Base-by-base conservation (phyloP, 1,139 yeast species). In the Pichia cactophila region DNA sequence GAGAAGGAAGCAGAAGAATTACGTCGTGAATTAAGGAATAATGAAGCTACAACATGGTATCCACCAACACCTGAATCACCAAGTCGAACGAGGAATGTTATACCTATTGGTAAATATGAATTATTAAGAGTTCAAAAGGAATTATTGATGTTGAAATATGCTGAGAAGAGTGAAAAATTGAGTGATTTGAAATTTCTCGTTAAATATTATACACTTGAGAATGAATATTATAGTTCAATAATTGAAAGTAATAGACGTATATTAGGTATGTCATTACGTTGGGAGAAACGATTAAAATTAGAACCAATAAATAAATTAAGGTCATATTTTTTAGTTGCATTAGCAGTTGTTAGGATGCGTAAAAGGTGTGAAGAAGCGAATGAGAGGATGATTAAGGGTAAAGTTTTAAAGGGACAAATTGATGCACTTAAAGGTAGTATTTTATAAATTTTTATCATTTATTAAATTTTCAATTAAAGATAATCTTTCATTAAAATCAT, bases 171-270 rank as follows among this genome's bases (percentile, higher is more conserved):
- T 36, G 58, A 58, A 50, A 64, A 68, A 58, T 65, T 75, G 50
- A 65, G 69, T 40, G 87, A 82, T 58, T 70, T 81, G 54, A 71
- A 69, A 52, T 69, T 77, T 56, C 72, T 80, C 72, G 76, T 80
- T 55, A 61, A 69, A 14, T 81, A 73, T 58, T 70, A 77, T 52
- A 63, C 72, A 47, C 62, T 69, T 43, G 72, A 80, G 26, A 70
- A 80, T 42, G 71, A 70, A 9, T 29, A 44, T 2, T 49, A 51
- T 33, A 49, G 47, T 33, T 49, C 45, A 23, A 49, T 47, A 43
- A 43, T 52, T 26, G 48, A 46, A 23, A 44, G 45, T 17, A 56
- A 50, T 31, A 48, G 45, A 39, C 29, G 12, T 14, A 16, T 52
- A 29, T 43, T 52, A 14, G 54, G 49, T 10, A 43, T 51, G 40